Conservation (phyloP, 805 yeast genomes). For the Starmerella bombicola region DNA sequence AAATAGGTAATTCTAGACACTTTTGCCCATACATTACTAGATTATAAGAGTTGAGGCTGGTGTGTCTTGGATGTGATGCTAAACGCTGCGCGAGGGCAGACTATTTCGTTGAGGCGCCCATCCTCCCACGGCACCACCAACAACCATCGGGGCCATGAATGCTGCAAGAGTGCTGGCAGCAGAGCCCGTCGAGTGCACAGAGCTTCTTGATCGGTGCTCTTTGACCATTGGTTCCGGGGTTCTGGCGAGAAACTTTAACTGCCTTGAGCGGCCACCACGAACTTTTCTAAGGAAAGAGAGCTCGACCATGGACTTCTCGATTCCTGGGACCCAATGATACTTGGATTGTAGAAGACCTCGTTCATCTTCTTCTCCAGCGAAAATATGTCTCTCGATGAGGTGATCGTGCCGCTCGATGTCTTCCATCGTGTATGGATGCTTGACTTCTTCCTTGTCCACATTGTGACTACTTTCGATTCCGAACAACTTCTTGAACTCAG, state of each 20-base stretch:
- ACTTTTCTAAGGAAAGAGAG: slow-evolving; percentile 28
- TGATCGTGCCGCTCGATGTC: slow-evolving; percentile 7
- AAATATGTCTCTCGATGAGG: slow-evolving; percentile 10
- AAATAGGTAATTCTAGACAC: too few species aligned
- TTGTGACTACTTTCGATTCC: slow-evolving; percentile 23
- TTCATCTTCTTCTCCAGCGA: not conserved
- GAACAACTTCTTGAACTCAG: slow-evolving; percentile 14
- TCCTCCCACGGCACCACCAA: slow-evolving; percentile 49
- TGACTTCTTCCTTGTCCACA: slow-evolving; percentile 7
- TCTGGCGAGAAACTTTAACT: slow-evolving; percentile 9
- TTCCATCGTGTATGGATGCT: slow-evolving; percentile 4
- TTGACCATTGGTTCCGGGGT: not conserved
- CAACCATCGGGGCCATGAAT: slow-evolving; percentile 41
- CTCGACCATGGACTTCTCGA: slow-evolving; percentile 32
- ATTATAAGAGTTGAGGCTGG: too few species aligned
- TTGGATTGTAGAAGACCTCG: slow-evolving; percentile 5
- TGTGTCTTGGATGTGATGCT: too few species aligned
- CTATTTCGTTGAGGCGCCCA: slow-evolving; percentile 18
- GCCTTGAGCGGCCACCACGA: slow-evolving; percentile 32
- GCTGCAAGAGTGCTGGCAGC: slow-evolving; percentile 18
- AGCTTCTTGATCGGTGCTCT: slow-evolving; percentile 2
- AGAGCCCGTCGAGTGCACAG: slow-evolving; percentile 15
- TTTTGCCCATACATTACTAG: too few species aligned
- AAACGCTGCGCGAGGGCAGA: too few species aligned
- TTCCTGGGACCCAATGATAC: slow-evolving; percentile 32